Conservation (phyloP, 2,329 filamentous ascomycete species). For the Lojkania enalia region DNA sequence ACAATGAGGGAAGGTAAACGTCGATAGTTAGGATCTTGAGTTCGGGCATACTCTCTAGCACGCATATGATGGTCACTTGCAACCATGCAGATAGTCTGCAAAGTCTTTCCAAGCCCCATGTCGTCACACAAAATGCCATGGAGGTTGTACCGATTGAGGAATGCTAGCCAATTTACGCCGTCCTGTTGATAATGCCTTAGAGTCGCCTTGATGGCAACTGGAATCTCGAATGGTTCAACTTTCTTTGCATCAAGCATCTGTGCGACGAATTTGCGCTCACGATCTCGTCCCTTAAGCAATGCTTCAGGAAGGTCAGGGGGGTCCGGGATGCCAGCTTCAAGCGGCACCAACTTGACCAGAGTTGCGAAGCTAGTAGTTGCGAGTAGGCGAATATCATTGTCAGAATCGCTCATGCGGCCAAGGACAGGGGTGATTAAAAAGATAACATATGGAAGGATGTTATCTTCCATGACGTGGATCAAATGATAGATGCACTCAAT, state of each 20-base stretch:
- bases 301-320: conserved; percentile 90
- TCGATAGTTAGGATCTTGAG: conserved; percentile 74
- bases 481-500: conserved; percentile 96
- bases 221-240: conserved; percentile 89
- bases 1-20: conserved; percentile 89
- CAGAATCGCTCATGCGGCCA: conserved; percentile 96
- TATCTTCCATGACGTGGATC: conserved; percentile 97
- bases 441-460: conserved; percentile 94
- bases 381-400: conserved; percentile 91
- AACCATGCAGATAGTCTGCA: conserved; percentile 97
- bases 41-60: conserved; percentile 85
- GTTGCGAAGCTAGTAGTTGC: conserved; percentile 97
- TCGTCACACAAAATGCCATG: conserved; percentile 98
- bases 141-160: conserved; percentile 96
- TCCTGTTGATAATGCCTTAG: conserved; percentile 97
- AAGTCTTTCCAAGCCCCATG: conserved; percentile 97
- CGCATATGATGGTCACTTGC: conserved; percentile 95
- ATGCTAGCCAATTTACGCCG: conserved; percentile 97
- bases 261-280: conserved; percentile 93
- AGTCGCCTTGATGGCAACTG: conserved; percentile 95
- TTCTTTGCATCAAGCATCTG: conserved; percentile 97
- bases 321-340: conserved; percentile 96
- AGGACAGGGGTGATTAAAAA: conserved; percentile 97
- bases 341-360: conserved; percentile 91
- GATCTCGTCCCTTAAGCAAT: conserved; percentile 84